Base-by-base conservation (phyloP, 352 stramenopile genomes). In the Aphanomyces cochlioides region DNA sequence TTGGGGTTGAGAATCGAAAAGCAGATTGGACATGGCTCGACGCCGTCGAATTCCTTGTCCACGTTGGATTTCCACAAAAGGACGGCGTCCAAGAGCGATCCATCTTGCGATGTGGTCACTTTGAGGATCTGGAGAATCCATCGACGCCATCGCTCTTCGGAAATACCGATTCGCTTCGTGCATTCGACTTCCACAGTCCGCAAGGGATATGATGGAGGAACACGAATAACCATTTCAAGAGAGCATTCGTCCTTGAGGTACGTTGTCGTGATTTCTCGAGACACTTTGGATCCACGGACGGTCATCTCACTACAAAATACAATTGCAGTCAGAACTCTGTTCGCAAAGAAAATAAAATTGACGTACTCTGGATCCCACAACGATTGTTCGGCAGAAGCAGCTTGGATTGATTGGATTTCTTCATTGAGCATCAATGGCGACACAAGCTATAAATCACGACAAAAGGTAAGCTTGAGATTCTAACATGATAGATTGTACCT, bases 91-190 rank as follows among this genome's bases (percentile, higher is more conserved):
- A 96, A 78, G 50, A 98, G 76, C 61, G 90, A 97, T 2, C 89
- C 90, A 75, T 97, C 88, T 37, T 75, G 73, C 36, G 94, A 90
- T 28, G 93, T 81, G 13, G 90, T 96, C 38, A 95, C 86, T 65
- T 90, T 89, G 74, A 95, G 84, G 77, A 98, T 97, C 78, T 98
- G 92, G 38, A 98, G 77, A 53, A 97, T 88, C 91, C 90, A 97
- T 8, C 92, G 88, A 13, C 91, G 84, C 92, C 92, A 98, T 17
- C 89, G 88, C 70, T 96, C 89, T 75, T 96, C 88, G 0, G 83
- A 83, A 56, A 97, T 96, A 7, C 91, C 91, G 34, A 97, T 95
- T 47, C 89, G 89, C 64, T 92, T 92, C 8, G 85, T 93, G 67
- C 91, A 97, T 47, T 95, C 87, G 48, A 97, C 90, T 57, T 97